These are phyloP conservation scores for Grosmannia serpens DNA, from an alignment of 2,329 filamentous ascomycete species.

Conservation along the genomic window DNA sequence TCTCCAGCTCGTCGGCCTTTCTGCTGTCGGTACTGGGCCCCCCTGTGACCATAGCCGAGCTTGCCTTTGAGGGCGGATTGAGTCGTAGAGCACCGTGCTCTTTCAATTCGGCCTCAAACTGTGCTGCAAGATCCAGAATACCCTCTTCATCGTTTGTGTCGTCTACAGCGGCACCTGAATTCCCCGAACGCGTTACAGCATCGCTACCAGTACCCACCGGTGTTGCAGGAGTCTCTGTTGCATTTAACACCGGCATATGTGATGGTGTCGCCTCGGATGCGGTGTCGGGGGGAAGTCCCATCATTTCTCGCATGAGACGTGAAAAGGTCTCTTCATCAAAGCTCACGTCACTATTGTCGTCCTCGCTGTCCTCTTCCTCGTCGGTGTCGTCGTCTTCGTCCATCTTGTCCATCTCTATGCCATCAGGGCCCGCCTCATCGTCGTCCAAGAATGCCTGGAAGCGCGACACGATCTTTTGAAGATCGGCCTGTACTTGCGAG, in stretches of 20 bases:
- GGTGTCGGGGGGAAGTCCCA: conserved; percentile 44
- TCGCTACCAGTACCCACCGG: background rate
- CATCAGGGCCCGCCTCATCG: conserved; percentile 68
- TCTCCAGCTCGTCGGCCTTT: conserved; percentile 22
- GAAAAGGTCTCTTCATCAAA: conserved; percentile 81
- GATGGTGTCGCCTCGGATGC: background rate
- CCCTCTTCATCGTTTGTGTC: conserved; percentile 23
- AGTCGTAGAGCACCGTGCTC: conserved; percentile 54
- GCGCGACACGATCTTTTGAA: conserved; percentile 85
- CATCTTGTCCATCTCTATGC: conserved; percentile 63
- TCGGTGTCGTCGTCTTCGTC: conserved; percentile 38
- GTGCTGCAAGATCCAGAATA: conserved; percentile 50
- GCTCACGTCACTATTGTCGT: conserved; percentile 63
- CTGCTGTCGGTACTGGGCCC: background rate
- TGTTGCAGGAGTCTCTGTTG: background rate
- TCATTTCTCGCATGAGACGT: conserved; percentile 84
- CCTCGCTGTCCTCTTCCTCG: conserved; percentile 43
- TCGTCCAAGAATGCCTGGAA: conserved; percentile 90
- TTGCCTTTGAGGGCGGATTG: conserved; percentile 23
- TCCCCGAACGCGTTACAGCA: too few relatives aligned
- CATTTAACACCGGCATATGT: background rate
- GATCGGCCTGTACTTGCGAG: conserved; percentile 55
- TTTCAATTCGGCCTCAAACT: conserved; percentile 64
- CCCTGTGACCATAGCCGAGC: conserved; percentile 19
- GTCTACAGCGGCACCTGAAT: background rate